These are phyloP conservation scores for Syncephalastrum monosporum DNA, from an alignment of 371 early-diverging fungal genomes.

Conservation along the genomic window DNA sequence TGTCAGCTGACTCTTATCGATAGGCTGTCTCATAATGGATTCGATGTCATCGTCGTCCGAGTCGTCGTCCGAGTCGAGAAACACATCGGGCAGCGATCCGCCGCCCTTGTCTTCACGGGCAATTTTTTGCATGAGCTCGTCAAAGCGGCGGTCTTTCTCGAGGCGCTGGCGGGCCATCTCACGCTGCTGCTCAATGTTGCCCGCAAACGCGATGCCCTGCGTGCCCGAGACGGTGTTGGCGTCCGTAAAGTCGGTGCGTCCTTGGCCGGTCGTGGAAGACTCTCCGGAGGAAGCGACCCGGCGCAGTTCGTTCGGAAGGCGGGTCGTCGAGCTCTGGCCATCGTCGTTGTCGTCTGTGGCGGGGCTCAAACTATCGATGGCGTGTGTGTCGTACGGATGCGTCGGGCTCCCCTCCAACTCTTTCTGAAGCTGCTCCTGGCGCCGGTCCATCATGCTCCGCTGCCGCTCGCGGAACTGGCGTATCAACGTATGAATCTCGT, in stretches of 20 bases:
- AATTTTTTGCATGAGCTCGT: slow-evolving; percentile 26
- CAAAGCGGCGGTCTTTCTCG: slow-evolving; percentile 33
- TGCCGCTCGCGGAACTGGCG: slow-evolving; percentile 14
- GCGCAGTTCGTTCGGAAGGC: slow-evolving; percentile 9
- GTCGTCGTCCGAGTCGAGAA: slow-evolving; percentile 16
- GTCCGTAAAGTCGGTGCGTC: neutral
- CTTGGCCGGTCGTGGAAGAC: neutral
- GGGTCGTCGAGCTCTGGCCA: slow-evolving; percentile 23
- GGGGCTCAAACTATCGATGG: neutral
- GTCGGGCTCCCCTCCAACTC: slow-evolving; percentile 7
- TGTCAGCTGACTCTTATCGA: slow-evolving; percentile 44
- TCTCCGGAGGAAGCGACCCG: slow-evolving; percentile 5
- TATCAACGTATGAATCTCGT: slow-evolving; percentile 10
- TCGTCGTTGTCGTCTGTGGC: slow-evolving; percentile 14
- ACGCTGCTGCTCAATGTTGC: slow-evolving; percentile 39
- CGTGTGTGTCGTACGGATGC: slow-evolving; percentile 9
- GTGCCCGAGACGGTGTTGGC: slow-evolving; percentile 4
- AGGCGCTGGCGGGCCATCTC: slow-evolving; percentile 36
- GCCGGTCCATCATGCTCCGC: slow-evolving; percentile 8
- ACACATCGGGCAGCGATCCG: slow-evolving; percentile 5
- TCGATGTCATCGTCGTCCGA: slow-evolving; percentile 23
- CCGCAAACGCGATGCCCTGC: slow-evolving; percentile 45
- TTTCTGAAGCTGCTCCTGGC: neutral
- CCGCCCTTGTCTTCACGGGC: slow-evolving; percentile 4
- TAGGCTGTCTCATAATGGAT: slow-evolving; percentile 37